Percentiles rank a stretch among this genome's conserved stretches.
Conservation (phyloP, 805 yeast species). For the Wickerhamiella shivajii region DNA sequence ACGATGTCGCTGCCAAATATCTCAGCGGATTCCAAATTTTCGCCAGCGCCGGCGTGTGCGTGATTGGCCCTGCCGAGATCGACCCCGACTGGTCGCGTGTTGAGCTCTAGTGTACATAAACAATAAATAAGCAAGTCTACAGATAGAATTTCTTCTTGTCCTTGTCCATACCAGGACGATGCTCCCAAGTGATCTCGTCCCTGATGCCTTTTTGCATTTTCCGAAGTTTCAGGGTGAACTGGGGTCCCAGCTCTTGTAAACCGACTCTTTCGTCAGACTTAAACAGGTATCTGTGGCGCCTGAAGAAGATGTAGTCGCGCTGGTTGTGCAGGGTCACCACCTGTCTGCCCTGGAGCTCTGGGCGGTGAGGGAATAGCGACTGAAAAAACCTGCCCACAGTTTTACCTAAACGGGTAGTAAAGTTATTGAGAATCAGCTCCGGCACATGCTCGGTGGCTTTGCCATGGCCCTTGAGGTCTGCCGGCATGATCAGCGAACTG, state of each 20-base stretch:
- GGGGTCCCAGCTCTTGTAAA: constrained; percentile 91
- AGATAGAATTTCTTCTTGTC: constrained; percentile 87
- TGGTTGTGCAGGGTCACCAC: constrained; percentile 93
- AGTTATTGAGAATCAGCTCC: constrained; percentile 81
- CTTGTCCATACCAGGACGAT: constrained; percentile 88
- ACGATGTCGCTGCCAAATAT: constrained; percentile 53
- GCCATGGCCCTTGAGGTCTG: constrained; percentile 76
- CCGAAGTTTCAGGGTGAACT: constrained; percentile 77
- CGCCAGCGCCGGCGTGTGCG: constrained; percentile 11
- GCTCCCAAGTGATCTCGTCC: constrained; percentile 94
- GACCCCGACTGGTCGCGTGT: constrained; percentile 1
- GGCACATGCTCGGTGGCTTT: constrained; percentile 82
- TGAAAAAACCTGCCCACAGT: constrained; percentile 89
- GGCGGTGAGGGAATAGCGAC: constrained; percentile 79
- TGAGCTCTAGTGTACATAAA: constrained; percentile 7
- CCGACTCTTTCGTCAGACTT: constrained; percentile 86
- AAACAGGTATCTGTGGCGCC: constrained; percentile 88
- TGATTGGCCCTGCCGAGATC: constrained; percentile 16
- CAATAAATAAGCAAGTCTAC: constrained; percentile 23
- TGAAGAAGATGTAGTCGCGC: constrained; percentile 85
- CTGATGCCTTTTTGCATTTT: constrained; percentile 82
- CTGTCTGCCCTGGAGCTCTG: constrained; percentile 91
- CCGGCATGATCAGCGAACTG: constrained; percentile 59
- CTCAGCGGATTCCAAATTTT: constrained; percentile 24
- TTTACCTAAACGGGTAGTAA: constrained; percentile 81